Evolutionary conservation across 1,139 yeast genomes (phyloP).

Genomic region (Sugiyamaella pinicola): DNA sequence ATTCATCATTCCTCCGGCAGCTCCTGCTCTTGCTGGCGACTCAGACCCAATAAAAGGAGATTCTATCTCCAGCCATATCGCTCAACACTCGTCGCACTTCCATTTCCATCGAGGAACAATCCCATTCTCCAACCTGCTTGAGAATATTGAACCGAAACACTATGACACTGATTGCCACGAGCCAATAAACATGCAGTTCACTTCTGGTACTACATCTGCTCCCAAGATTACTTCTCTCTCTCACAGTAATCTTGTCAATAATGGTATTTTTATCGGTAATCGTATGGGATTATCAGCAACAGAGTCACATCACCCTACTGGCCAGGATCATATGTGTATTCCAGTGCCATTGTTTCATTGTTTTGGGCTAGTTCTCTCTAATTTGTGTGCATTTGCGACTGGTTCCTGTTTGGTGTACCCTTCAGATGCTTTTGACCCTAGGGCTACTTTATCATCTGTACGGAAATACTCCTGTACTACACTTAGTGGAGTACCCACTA

Average conservation of each 20-base stretch:
- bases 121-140: constrained; percentile 17
- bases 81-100: constrained; percentile 22
- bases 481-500: constrained; percentile 42
- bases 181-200: constrained; percentile 41
- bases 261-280: constrained; percentile 37
- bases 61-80: neutral
- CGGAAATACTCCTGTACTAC: constrained; percentile 38
- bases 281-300: constrained; percentile 38
- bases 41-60: constrained; percentile 12
- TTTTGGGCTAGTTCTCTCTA: constrained; percentile 42
- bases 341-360: constrained; percentile 45
- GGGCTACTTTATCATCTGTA: constrained; percentile 33
- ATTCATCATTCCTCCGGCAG: constrained; percentile 18
- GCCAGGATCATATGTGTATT: constrained; percentile 39
- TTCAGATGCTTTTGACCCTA: constrained; percentile 39
- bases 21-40: constrained; percentile 19
- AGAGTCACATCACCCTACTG: constrained; percentile 33
- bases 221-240: constrained; percentile 41
- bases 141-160: constrained; percentile 12
- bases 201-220: constrained; percentile 41
- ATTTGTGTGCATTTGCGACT: constrained; percentile 36
- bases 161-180: constrained; percentile 30
- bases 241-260: constrained; percentile 39
- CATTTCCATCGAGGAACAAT: constrained; percentile 20
- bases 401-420: constrained; percentile 41